A percentile compares a stretch with the other conserved stretches of the same genome.
phyloP scores from a whole-genome alignment of 768 basidiomycete species.

The Lactarius indigo region DNA sequence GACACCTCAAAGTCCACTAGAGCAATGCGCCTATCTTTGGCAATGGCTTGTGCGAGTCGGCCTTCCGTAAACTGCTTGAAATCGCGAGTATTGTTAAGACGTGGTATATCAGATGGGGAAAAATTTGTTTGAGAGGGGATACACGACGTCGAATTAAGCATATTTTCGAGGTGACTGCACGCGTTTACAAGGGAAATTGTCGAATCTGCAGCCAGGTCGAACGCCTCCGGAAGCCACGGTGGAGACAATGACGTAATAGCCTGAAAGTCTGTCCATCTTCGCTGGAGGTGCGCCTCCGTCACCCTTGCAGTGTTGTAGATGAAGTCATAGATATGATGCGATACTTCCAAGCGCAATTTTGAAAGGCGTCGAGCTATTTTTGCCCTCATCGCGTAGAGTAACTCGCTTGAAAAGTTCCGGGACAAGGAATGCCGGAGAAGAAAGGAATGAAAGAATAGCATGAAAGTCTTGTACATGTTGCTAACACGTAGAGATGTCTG shows the following conservation, averaged over 20 bases:
- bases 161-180: constrained; percentile 4
- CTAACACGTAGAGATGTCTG: constrained; percentile 30
- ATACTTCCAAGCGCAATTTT: constrained; percentile 20
- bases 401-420: constrained; percentile 30
- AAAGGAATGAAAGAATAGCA: constrained; percentile 36
- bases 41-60: not conserved
- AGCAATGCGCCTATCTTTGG: constrained; percentile 2
- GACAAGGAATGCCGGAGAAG: constrained; percentile 24
- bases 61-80: constrained; percentile 4
- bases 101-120: not conserved
- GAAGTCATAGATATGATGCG: not conserved
- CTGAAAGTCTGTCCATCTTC: constrained; percentile 13
- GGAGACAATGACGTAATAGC: not conserved
- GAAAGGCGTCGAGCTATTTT: constrained; percentile 29
- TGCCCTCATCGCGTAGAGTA: constrained; percentile 31
- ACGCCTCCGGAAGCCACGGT: not conserved
- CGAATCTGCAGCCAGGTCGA: constrained; percentile 7
- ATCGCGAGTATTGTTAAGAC: not conserved
- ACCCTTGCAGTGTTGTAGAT: not conserved
- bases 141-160: not conserved
- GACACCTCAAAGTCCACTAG: constrained; percentile 15
- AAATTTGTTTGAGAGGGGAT: not conserved
- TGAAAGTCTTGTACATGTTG: constrained; percentile 45
- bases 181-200: constrained; percentile 4
- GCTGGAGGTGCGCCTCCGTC: not conserved